These are phyloP conservation scores for Blastocystis sp. DNA, from an alignment of 352 stramenopile genomes.

Conservation along the genomic window DNA sequence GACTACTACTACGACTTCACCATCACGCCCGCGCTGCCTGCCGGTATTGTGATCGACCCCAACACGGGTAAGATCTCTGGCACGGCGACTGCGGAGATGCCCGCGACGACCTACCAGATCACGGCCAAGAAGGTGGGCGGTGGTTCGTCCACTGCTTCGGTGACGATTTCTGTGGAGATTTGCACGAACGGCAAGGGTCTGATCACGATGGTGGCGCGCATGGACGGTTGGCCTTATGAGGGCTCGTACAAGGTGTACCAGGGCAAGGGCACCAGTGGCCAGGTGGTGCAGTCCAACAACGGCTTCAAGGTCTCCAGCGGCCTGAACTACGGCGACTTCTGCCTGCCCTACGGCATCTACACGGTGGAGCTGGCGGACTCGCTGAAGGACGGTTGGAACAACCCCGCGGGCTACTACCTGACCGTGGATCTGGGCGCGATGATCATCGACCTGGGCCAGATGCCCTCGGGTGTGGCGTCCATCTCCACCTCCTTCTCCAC, in stretches of 20 bases:
- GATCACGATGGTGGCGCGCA: slow-evolving; percentile 2
- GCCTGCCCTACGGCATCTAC: slow-evolving; percentile 7
- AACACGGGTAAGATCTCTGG: slow-evolving; percentile 26
- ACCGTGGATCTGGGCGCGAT: slow-evolving; percentile 35
- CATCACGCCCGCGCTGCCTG: slow-evolving; percentile 2
- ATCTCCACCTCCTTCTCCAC: slow-evolving; percentile 10
- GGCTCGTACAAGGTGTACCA: not conserved
- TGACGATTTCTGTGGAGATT: not conserved
- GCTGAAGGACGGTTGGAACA: not conserved
- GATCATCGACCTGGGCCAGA: not conserved
- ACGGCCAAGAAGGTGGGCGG: not conserved
- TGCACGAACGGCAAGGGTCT: not conserved
- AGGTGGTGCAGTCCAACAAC: not conserved
- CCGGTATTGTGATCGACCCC: not conserved
- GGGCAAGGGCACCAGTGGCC: not conserved
- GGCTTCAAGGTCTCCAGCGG: not conserved
- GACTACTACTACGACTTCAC: slow-evolving; percentile 5
- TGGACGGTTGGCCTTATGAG: not conserved
- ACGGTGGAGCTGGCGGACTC: slow-evolving; percentile 1
- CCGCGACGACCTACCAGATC: not conserved
- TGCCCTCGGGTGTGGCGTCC: not conserved
- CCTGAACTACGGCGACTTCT: slow-evolving; percentile 9
- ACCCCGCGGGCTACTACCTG: not conserved
- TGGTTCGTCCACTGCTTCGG: not conserved
- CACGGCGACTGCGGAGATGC: not conserved